These are phyloP conservation scores for Geranomyces variabilis DNA, from an alignment of 192 early-diverging fungal genomes.

Conservation along the genomic window DNA sequence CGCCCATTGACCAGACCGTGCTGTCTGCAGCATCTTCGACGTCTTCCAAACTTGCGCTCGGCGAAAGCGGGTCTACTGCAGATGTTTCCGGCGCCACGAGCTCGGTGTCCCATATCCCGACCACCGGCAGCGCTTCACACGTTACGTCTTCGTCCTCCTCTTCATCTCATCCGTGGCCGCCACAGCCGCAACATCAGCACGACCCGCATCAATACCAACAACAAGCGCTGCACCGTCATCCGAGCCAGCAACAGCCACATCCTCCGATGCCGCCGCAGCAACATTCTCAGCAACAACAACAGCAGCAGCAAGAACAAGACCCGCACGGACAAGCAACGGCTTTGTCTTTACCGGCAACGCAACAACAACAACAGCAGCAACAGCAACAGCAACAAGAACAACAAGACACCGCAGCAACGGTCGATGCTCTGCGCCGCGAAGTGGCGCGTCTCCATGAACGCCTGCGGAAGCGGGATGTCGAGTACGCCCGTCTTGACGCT, in stretches of 20 bases:
- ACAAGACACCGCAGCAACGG: not conserved
- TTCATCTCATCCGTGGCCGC: not conserved
- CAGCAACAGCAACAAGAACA: conserved; percentile 24
- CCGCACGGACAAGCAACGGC: not conserved
- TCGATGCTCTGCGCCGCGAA: conserved; percentile 8
- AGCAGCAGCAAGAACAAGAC: not conserved
- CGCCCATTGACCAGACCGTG: too few relatives aligned
- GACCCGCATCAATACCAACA: conserved; percentile 26
- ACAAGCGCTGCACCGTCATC: conserved; percentile 1
- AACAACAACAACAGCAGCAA: conserved; percentile 9
- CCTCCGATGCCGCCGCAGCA: conserved; percentile 8
- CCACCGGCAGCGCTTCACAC: not conserved
- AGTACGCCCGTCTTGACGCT: conserved; percentile 34
- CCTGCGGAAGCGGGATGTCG: conserved; percentile 19
- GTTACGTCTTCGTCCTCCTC: not conserved
- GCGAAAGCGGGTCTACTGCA: too few relatives aligned
- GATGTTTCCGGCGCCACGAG: too few relatives aligned
- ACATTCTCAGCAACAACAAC: conserved; percentile 24
- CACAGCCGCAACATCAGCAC: conserved; percentile 25
- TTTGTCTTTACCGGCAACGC: not conserved
- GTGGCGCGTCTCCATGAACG: conserved; percentile 15
- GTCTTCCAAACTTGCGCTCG: too few relatives aligned
- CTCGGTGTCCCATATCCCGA: too few relatives aligned
- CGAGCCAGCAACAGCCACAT: conserved; percentile 14
- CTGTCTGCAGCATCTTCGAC: too few relatives aligned